phyloP scores from a whole-genome alignment of 2,329 filamentous ascomycete species.

The Pezicula neosporulosa region DNA sequence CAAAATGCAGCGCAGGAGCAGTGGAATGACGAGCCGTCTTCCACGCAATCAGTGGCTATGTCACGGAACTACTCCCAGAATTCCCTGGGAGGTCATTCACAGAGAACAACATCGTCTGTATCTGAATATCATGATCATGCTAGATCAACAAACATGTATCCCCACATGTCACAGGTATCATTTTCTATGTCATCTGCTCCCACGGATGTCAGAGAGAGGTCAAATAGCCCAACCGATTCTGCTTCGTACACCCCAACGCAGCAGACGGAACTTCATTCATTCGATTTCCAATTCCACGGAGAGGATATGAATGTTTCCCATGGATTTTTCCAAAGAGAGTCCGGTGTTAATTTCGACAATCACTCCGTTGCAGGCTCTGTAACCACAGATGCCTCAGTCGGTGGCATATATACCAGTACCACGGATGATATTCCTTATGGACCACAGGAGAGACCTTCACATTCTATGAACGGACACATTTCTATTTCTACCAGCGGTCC shows the following conservation, averaged over 20 bases:
- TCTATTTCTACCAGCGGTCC: conserved; percentile 17
- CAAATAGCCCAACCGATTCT: conserved; percentile 24
- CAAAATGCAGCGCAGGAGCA: conserved; percentile 14
- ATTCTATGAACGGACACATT: conserved; percentile 14
- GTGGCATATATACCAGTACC: conserved; percentile 16
- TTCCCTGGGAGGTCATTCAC: conserved; percentile 23
- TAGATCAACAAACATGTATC: conserved; percentile 23
- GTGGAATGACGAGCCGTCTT: conserved; percentile 22
- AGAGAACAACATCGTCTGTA: conserved; percentile 19
- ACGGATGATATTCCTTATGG: conserved; percentile 16
- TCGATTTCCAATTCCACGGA: conserved; percentile 23
- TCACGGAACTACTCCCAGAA: conserved; percentile 25
- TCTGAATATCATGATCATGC: conserved; percentile 23
- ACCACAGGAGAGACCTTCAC: conserved; percentile 12
- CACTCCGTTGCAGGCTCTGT: conserved; percentile 16
- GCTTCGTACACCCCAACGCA: conserved; percentile 24
- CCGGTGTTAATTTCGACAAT: conserved; percentile 13
- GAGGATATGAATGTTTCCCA: conserved; percentile 21
- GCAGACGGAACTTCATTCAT: conserved; percentile 24
- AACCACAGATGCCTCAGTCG: conserved; percentile 15
- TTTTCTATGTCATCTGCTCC: conserved; percentile 27
- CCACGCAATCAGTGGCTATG: conserved; percentile 22
- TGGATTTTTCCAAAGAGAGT: conserved; percentile 19
- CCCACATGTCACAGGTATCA: conserved; percentile 22
- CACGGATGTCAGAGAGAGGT: conserved; percentile 27